These are phyloP conservation scores for Euphorbia tirucalli DNA, from an alignment of 345 rosid genomes.

Conservation along the genomic window DNA sequence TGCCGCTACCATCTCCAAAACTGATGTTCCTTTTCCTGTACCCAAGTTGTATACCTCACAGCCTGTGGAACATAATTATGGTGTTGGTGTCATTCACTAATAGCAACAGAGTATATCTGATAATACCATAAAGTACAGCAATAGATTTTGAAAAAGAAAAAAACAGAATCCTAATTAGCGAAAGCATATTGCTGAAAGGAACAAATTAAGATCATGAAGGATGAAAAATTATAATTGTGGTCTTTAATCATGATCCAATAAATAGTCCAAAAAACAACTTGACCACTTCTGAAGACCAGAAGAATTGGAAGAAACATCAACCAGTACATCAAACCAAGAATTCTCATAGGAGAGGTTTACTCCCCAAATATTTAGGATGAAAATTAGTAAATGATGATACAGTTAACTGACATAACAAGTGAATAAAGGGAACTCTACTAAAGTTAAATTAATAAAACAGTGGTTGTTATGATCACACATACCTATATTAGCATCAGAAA, in stretches of 20 bases:
- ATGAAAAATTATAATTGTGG: background rate
- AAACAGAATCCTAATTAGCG: no score
- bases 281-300: background rate
- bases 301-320: background rate
- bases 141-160: no score
- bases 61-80: conserved; percentile 37
- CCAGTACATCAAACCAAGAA: background rate
- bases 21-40: conserved; percentile 95
- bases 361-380: background rate
- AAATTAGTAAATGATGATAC: background rate
- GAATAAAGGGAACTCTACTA: background rate
- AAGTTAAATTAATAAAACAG: background rate
- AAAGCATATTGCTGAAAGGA: background rate
- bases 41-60: conserved; percentile 96
- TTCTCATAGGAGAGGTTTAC: background rate
- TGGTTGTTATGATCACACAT: conserved; percentile 1
- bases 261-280: background rate
- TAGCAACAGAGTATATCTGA: no score
- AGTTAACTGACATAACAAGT: no score
- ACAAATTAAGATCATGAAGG: background rate
- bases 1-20: conserved; percentile 89
- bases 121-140: no score
- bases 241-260: background rate
- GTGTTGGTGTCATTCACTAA: background rate
- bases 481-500: conserved; percentile 65